These are phyloP conservation scores for Fusarium albosuccineum DNA, from an alignment of 2,329 filamentous ascomycete genomes.

Conservation along the genomic window DNA sequence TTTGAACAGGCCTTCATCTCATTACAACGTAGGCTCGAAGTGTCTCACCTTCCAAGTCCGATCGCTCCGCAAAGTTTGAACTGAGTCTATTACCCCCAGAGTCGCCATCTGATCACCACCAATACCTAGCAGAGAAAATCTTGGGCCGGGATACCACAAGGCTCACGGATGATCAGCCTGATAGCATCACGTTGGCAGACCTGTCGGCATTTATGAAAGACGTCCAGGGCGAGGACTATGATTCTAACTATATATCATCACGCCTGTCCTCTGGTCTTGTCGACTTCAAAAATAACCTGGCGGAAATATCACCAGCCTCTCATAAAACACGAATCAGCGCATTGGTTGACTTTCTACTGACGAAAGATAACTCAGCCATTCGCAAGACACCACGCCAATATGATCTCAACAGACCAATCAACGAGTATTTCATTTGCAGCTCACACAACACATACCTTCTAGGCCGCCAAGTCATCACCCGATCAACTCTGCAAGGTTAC, in stretches of 20 bases:
- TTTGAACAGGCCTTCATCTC: not conserved
- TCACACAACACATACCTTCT: constrained; percentile 35
- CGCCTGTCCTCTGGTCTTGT: not conserved
- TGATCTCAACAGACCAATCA: constrained; percentile 14
- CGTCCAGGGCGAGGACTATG: not conserved
- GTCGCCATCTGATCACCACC: not conserved
- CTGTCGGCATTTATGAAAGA: not conserved
- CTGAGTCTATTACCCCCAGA: rapidly evolving
- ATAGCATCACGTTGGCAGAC: rapidly evolving
- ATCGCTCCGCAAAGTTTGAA: rapidly evolving
- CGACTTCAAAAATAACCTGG: no score
- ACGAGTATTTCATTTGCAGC: constrained; percentile 31
- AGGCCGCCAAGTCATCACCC: constrained; percentile 21
- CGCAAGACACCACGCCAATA: rapidly evolving
- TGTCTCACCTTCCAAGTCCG: rapidly evolving
- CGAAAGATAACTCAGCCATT: not conserved
- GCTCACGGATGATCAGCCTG: rapidly evolving
- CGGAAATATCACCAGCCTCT: no score
- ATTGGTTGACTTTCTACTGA: not conserved
- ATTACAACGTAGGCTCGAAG: not conserved
- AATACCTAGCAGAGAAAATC: not conserved
- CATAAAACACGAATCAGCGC: rapidly evolving
- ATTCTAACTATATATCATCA: rapidly evolving
- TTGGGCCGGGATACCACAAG: not conserved
- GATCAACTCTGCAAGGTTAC: constrained; percentile 23